Evolutionary conservation across 73 alveolate species (phyloP).

Genomic region (Tetrahymena borealis): DNA sequence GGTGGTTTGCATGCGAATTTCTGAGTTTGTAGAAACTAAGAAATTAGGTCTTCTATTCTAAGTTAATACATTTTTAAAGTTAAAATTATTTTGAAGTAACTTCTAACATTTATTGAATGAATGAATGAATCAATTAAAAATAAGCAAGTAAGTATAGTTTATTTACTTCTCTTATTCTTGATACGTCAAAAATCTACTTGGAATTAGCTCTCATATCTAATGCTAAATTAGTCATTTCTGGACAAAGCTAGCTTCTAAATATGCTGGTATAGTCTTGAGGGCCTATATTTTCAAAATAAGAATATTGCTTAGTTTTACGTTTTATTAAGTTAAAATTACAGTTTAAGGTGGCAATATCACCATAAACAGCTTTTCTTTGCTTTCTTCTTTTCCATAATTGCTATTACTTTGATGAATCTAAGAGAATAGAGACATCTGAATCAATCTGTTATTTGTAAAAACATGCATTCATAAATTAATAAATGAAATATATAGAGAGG

Average conservation of each 20-base stretch:
- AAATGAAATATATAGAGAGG: too few relatives aligned
- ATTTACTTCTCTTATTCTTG: background rate
- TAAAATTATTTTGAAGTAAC: too few relatives aligned
- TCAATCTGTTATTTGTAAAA: background rate
- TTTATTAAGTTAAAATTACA: background rate
- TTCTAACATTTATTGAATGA: too few relatives aligned
- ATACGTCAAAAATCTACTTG: background rate
- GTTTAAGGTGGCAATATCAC: background rate
- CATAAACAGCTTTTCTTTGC: background rate
- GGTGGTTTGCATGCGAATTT: background rate
- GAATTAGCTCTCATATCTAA: background rate
- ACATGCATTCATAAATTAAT: background rate
- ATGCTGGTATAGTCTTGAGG: background rate
- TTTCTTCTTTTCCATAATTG: background rate
- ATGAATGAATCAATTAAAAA: too few relatives aligned
- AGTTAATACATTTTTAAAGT: too few relatives aligned
- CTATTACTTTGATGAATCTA: background rate
- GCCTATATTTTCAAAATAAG: background rate
- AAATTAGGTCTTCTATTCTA: background rate
- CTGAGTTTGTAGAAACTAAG: background rate
- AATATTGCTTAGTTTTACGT: background rate
- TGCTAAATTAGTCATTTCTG: background rate
- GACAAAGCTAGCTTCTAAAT: background rate
- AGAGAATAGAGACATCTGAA: background rate
- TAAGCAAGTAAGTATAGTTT: too few relatives aligned